A percentile compares a stretch with the other conserved stretches of the same genome.
phyloP scores from a whole-genome alignment of 2,329 filamentous ascomycete species.

The Chrysosporium queenslandicum region DNA sequence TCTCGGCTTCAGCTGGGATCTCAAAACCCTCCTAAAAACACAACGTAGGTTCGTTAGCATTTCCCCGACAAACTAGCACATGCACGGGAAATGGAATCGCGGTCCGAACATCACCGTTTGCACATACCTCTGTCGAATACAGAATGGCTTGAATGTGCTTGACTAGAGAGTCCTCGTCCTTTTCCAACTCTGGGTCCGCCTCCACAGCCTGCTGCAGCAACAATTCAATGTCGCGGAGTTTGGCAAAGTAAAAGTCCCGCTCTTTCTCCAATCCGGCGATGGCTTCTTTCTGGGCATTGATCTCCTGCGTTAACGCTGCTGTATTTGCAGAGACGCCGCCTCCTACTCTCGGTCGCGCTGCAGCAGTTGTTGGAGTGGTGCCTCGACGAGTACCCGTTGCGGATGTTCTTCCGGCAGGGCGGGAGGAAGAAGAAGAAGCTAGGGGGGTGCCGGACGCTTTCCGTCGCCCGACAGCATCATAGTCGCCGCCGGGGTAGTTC shows the following conservation, averaged over 20 bases:
- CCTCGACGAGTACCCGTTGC: slow-evolving; percentile 45
- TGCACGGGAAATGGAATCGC: background rate
- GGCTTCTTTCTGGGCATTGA: slow-evolving; percentile 82
- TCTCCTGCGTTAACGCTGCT: slow-evolving; percentile 72
- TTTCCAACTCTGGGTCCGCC: slow-evolving; percentile 82
- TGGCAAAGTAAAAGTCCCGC: slow-evolving; percentile 98
- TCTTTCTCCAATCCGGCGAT: slow-evolving; percentile 92
- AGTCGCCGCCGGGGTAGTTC: slow-evolving; percentile 93
- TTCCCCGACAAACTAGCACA: background rate
- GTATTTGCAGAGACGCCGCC: slow-evolving; percentile 42
- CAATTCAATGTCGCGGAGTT: slow-evolving; percentile 92
- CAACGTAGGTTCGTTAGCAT: slow-evolving; percentile 5
- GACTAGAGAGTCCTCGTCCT: slow-evolving; percentile 81
- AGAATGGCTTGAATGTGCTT: slow-evolving; percentile 95
- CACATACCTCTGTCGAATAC: slow-evolving; percentile 76
- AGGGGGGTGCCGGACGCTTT: slow-evolving; percentile 62
- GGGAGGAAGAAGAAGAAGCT: slow-evolving; percentile 39
- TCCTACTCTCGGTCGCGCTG: slow-evolving; percentile 37
- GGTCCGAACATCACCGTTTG: slow-evolving; percentile 9
- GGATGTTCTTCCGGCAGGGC: slow-evolving; percentile 41
- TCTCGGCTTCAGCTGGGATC: slow-evolving; percentile 62
- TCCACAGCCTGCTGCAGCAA: slow-evolving; percentile 89
- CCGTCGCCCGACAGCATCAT: slow-evolving; percentile 77
- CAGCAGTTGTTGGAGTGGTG: slow-evolving; percentile 52
- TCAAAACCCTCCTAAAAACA: slow-evolving; percentile 52